A percentile compares a stretch with the other conserved stretches of the same genome.
Evolutionary conservation across 768 basidiomycete genomes (phyloP).

Genomic region (Suillus weaverae): DNA sequence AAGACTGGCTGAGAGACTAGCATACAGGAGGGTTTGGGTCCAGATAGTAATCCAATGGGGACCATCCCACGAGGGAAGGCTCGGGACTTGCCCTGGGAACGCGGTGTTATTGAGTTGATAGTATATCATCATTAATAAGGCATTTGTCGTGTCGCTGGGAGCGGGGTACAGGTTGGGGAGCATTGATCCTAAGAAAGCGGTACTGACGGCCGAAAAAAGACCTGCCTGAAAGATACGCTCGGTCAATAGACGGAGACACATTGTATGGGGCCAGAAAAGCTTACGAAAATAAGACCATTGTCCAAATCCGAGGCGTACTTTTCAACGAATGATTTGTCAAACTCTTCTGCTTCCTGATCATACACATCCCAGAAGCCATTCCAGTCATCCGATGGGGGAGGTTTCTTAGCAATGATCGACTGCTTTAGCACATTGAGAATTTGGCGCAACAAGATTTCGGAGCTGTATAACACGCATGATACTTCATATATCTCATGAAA

Average conservation of each 20-base stretch:
- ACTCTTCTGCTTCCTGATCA: neutral
- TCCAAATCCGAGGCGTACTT: neutral
- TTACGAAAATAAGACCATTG: neutral
- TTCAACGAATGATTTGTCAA: neutral
- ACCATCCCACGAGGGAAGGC: constrained; percentile 13
- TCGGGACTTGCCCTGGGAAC: neutral
- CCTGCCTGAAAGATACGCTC: constrained; percentile 12
- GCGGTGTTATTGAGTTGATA: constrained; percentile 6
- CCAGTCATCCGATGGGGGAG: neutral
- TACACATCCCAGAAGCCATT: neutral
- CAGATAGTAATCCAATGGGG: constrained; percentile 7
- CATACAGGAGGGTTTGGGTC: constrained; percentile 11
- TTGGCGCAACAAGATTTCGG: neutral
- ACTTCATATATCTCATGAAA: neutral
- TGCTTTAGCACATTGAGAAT: neutral
- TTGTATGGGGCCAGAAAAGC: neutral
- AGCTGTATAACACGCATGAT: neutral
- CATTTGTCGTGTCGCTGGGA: constrained; percentile 13
- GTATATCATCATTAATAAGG: constrained; percentile 14
- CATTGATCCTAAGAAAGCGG: constrained; percentile 11
- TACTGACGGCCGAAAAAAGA: constrained; percentile 17
- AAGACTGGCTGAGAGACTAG: constrained; percentile 14
- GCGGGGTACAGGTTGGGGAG: constrained; percentile 10
- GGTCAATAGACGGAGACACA: neutral
- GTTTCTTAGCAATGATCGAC: neutral